Evolutionary conservation across 352 stramenopile species (phyloP).

Genomic region (Globisporangium spinosum): DNA sequence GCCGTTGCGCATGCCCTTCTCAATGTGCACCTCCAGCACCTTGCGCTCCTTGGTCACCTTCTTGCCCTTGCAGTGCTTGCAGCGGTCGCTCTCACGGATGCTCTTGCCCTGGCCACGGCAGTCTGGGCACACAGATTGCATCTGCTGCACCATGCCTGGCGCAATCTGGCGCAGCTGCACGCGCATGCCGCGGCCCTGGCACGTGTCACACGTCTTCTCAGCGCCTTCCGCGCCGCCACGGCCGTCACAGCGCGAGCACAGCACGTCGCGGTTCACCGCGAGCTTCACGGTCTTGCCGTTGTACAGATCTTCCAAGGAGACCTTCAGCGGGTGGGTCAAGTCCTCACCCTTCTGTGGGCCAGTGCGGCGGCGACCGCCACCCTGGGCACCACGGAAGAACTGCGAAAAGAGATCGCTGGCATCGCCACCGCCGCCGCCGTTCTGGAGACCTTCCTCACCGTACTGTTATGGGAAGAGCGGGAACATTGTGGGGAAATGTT

Average conservation of each 20-base stretch:
- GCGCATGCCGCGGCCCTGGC: slow-evolving; percentile 92
- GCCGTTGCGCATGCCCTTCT: slow-evolving; percentile 97
- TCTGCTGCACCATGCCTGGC: slow-evolving; percentile 98
- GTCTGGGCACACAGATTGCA: slow-evolving; percentile 92
- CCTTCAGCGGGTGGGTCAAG: slow-evolving; percentile 93
- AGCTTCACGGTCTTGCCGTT: slow-evolving; percentile 99
- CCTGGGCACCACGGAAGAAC: slow-evolving; percentile 92
- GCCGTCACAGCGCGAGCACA: slow-evolving; percentile 86
- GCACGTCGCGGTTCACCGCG: slow-evolving; percentile 94
- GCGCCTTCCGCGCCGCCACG: slow-evolving; percentile 91
- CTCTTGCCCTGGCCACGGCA: slow-evolving; percentile 94
- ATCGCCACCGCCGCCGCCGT: slow-evolving; percentile 69
- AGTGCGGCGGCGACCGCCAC: slow-evolving; percentile 48
- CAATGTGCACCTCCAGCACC: slow-evolving; percentile 97
- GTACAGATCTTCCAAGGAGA: slow-evolving; percentile 98
- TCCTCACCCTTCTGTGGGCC: slow-evolving; percentile 95
- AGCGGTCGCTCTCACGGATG: slow-evolving; percentile 93
- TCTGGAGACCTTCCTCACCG: slow-evolving; percentile 96
- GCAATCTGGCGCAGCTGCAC: slow-evolving; percentile 97
- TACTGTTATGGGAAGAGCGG: slow-evolving; percentile 82
- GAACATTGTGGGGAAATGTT: background rate
- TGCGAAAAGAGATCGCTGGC: slow-evolving; percentile 95
- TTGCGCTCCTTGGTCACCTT: slow-evolving; percentile 97
- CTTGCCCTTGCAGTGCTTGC: slow-evolving; percentile 91
- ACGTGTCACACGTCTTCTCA: slow-evolving; percentile 91